Evolutionary conservation across 1,139 yeast species (phyloP).

Genomic region (Scheffersomyces illinoinensis): DNA sequence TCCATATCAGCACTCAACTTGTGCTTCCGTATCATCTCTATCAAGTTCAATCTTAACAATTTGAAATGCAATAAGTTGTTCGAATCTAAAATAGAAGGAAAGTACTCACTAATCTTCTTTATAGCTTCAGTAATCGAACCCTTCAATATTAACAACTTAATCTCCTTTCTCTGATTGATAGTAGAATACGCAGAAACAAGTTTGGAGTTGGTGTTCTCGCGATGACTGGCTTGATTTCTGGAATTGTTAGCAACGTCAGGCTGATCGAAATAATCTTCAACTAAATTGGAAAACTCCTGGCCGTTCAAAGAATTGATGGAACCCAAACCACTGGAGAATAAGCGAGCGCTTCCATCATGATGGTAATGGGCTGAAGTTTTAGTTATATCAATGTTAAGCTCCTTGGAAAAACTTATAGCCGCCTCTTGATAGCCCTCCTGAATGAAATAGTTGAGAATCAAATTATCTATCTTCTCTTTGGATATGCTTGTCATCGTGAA

Average conservation of each 20-base stretch:
- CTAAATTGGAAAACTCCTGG: slow-evolving; percentile 16
- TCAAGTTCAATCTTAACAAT: slow-evolving; percentile 56
- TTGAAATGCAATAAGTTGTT: slow-evolving; percentile 64
- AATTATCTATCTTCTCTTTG: slow-evolving; percentile 41
- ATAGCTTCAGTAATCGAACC: slow-evolving; percentile 55
- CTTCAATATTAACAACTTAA: slow-evolving; percentile 47
- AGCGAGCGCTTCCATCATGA: neutral
- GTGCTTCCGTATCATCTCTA: slow-evolving; percentile 63
- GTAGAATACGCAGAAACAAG: slow-evolving; percentile 43
- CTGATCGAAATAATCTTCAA: slow-evolving; percentile 19
- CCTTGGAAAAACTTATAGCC: slow-evolving; percentile 50
- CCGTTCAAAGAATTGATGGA: slow-evolving; percentile 10
- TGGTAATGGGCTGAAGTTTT: neutral
- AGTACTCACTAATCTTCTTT: slow-evolving; percentile 43
- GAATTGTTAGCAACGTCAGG: slow-evolving; percentile 18
- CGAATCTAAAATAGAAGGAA: slow-evolving; percentile 56
- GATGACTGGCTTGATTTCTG: slow-evolving; percentile 16
- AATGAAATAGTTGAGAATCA: slow-evolving; percentile 55
- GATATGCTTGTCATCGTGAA: slow-evolving; percentile 6
- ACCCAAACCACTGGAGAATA: slow-evolving; percentile 1
- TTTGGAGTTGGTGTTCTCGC: slow-evolving; percentile 8
- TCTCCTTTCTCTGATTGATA: slow-evolving; percentile 47
- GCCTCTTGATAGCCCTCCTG: slow-evolving; percentile 61
- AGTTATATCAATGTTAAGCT: slow-evolving; percentile 27
- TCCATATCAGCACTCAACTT: slow-evolving; percentile 21